A percentile compares a stretch with the other conserved stretches of the same genome.
Evolutionary conservation across 208 protist species (phyloP).

Genomic region (Acanthamoeba castellanii): DNA sequence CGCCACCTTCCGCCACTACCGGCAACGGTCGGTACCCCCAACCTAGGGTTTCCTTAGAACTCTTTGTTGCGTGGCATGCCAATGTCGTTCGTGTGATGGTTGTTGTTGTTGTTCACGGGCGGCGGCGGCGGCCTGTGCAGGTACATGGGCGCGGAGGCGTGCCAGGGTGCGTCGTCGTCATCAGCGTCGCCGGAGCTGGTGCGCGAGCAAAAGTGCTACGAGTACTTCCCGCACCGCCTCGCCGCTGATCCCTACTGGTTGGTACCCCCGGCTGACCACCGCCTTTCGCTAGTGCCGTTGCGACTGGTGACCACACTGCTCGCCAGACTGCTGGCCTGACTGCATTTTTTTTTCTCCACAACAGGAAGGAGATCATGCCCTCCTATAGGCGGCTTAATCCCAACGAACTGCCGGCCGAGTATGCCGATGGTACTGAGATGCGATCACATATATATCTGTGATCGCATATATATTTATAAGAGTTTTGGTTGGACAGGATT

Average conservation of each 20-base stretch:
- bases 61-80: background rate
- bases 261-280: background rate
- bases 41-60: too few species aligned
- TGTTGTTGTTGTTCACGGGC: too few species aligned
- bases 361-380: conserved; percentile 12
- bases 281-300: too few species aligned
- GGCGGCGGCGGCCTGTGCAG: background rate
- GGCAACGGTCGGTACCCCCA: background rate
- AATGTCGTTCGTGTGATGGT: too few species aligned
- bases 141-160: background rate
- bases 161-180: too few species aligned
- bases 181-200: background rate
- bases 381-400: background rate
- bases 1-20: conserved; percentile 15
- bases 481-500: background rate
- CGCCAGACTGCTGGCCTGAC: too few species aligned
- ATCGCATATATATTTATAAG: too few species aligned
- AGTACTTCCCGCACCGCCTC: background rate
- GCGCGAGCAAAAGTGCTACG: background rate
- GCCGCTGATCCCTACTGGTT: background rate
- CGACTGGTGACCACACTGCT: too few species aligned
- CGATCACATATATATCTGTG: too few species aligned
- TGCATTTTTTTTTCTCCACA: background rate
- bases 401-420: background rate
- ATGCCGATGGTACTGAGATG: background rate